Conservation (phyloP, 2,329 filamentous ascomycete genomes). For the Colletotrichum filicis region DNA sequence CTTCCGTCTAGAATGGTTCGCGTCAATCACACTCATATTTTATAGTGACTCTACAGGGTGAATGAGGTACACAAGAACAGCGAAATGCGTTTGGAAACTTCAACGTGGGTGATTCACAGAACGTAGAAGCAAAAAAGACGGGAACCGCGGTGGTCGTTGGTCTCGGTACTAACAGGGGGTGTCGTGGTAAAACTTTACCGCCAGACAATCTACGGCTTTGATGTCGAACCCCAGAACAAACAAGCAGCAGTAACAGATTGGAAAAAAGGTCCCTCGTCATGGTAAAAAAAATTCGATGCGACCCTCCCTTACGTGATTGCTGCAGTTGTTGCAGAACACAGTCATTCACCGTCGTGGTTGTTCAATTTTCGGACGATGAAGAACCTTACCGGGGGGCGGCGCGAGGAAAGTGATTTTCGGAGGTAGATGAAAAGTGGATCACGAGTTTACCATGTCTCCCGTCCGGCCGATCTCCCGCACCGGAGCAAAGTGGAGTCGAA, state of each 20-base stretch:
- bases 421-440: neutral
- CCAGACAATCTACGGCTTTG: neutral
- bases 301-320: too few species aligned
- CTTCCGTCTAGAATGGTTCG: neutral
- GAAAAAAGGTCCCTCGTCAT: neutral
- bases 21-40: neutral
- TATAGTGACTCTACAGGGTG: neutral
- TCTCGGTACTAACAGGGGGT: neutral
- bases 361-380: neutral
- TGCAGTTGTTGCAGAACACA: too few species aligned
- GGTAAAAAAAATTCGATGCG: neutral
- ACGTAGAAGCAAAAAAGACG: neutral
- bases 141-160: neutral
- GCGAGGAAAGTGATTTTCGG: neutral
- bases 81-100: neutral
- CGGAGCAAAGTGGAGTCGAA: conserved; percentile 1
- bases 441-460: neutral
- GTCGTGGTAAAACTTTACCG: neutral
- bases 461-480: conserved; percentile 15
- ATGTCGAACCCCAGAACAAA: neutral
- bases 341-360: too few species aligned
- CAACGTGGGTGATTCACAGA: neutral
- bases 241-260: neutral
- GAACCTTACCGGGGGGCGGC: neutral
- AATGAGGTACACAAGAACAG: neutral